Percentiles rank a stretch among this genome's conserved stretches.
phyloP scores from a whole-genome alignment of 768 basidiomycete genomes.

The Suillus americanus region DNA sequence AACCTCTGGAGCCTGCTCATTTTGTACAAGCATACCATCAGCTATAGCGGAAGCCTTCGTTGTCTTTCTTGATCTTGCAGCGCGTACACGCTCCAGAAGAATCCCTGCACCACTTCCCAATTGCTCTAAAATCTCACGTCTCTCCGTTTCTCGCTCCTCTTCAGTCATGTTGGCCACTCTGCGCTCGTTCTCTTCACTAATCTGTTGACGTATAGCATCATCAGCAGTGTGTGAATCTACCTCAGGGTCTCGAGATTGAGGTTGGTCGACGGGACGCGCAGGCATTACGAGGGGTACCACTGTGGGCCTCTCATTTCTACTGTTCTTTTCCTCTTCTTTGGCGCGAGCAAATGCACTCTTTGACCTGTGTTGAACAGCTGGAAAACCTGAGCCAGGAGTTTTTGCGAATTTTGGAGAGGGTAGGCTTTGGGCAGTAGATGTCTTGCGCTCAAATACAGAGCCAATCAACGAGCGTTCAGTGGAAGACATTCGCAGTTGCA shows the following conservation, averaged over 20 bases:
- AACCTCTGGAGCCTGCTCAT: constrained; percentile 12
- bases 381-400: constrained; percentile 51
- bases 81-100: constrained; percentile 54
- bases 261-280: background rate
- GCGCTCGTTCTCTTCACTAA: constrained; percentile 65
- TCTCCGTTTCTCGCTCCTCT: constrained; percentile 67
- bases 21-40: background rate
- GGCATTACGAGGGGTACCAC: constrained; percentile 32
- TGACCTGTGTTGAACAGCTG: constrained; percentile 61
- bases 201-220: constrained; percentile 51
- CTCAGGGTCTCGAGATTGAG: background rate
- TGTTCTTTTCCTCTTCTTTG: constrained; percentile 34
- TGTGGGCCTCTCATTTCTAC: constrained; percentile 13
- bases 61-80: constrained; percentile 30
- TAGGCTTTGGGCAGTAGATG: constrained; percentile 20
- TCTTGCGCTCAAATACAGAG: constrained; percentile 46
- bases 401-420: constrained; percentile 22
- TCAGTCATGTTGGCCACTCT: constrained; percentile 67
- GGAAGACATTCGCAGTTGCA: constrained; percentile 19
- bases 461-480: constrained; percentile 37
- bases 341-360: constrained; percentile 59
- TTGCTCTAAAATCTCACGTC: constrained; percentile 62
- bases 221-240: constrained; percentile 20
- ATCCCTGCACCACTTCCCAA: constrained; percentile 70
- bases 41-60: background rate